Conservation (phyloP, 2,329 filamentous ascomycete species). For the Pseudopyricularia cyperi region DNA sequence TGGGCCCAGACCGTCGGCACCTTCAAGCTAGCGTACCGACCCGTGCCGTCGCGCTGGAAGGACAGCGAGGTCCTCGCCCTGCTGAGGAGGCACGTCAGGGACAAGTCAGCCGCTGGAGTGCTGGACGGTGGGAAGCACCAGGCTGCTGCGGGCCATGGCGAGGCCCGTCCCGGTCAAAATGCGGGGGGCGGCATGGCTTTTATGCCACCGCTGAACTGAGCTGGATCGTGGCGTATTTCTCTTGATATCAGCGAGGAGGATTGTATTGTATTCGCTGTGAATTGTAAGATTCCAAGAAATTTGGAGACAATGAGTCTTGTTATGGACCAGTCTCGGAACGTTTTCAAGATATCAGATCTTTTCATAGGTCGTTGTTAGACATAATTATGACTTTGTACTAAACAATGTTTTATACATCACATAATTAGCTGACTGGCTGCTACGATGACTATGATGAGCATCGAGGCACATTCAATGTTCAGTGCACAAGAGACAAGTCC, state of each 20-base stretch:
- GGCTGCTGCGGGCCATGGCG: constrained; percentile 17
- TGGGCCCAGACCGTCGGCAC: constrained; percentile 95
- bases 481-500: too few species aligned
- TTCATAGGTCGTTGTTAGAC: too few species aligned
- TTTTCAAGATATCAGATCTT: too few species aligned
- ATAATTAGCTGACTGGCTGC: too few species aligned
- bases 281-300: neutral
- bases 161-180: constrained; percentile 12
- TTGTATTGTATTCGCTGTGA: neutral
- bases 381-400: too few species aligned
- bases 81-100: constrained; percentile 69
- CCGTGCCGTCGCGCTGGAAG: constrained; percentile 76
- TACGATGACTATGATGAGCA: too few species aligned
- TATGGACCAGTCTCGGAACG: too few species aligned
- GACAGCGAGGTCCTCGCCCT: constrained; percentile 66
- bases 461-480: neutral
- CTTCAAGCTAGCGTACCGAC: constrained; percentile 86
- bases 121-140: constrained; percentile 17
- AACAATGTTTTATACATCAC: too few species aligned
- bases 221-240: neutral
- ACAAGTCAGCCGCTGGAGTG: constrained; percentile 49
- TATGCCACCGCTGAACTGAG: constrained; percentile 33
- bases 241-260: neutral
- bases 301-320: too few species aligned
- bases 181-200: constrained; percentile 41